Evolutionary conservation across 1,284 basidiomycete genomes (phyloP).

Genomic region (Boletus semigastroideus): DNA sequence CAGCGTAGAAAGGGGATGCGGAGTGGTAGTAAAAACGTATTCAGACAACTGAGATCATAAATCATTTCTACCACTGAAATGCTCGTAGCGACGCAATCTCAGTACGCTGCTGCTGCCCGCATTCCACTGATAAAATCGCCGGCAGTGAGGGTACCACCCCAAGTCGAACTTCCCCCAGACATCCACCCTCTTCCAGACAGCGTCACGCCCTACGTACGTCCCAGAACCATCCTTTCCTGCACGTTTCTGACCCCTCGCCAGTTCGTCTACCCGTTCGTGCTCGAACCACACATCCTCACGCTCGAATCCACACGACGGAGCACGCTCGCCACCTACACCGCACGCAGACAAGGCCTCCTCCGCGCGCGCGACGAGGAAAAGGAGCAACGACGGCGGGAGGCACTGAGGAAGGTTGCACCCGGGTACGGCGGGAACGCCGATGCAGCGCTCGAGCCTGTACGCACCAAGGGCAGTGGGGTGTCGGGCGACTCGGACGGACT

Average conservation of each 20-base stretch:
- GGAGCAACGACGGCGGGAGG: conserved; percentile 73
- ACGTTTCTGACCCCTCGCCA: conserved; percentile 32
- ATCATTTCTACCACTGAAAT: background rate
- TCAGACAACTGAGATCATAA: conserved; percentile 45
- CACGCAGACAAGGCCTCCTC: conserved; percentile 70
- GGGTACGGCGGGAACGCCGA: conserved; percentile 63
- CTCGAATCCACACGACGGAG: conserved; percentile 67
- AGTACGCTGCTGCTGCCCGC: conserved; percentile 71
- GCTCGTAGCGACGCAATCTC: conserved; percentile 36
- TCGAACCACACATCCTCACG: conserved; percentile 81
- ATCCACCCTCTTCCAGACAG: conserved; percentile 91
- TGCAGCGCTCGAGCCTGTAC: conserved; percentile 45
- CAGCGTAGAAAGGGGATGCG: conserved; percentile 70
- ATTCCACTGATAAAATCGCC: conserved; percentile 91
- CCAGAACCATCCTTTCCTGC: background rate
- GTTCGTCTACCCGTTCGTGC: conserved; percentile 93
- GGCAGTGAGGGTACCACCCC: conserved; percentile 77
- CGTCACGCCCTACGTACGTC: conserved; percentile 80
- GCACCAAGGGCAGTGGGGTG: conserved; percentile 2
- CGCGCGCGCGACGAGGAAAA: conserved; percentile 74
- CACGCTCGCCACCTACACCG: conserved; percentile 62
- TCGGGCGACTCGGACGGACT: background rate
- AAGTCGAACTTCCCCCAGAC: conserved; percentile 85
- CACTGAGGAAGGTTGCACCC: conserved; percentile 69
- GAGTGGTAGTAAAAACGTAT: conserved; percentile 86